These are phyloP conservation scores for Whalleya microplaca DNA, from an alignment of 2,329 filamentous ascomycete genomes.

Conservation along the genomic window DNA sequence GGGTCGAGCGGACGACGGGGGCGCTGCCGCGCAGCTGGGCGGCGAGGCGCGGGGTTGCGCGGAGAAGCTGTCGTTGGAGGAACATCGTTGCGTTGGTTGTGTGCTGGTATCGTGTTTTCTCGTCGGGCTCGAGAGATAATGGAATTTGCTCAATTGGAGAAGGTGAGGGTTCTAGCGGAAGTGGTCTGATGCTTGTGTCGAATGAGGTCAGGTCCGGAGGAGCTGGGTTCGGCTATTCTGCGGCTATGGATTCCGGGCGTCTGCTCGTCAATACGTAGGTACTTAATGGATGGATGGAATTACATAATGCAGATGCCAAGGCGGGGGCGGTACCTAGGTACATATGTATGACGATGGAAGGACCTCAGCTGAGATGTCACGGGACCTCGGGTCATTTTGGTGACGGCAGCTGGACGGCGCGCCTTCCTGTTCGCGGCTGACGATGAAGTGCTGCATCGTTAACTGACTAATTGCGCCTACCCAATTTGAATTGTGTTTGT, in stretches of 20 bases:
- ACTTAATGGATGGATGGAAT: no score
- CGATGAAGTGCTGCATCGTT: not conserved
- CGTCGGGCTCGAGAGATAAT: slow-evolving; percentile 13
- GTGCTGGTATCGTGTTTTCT: slow-evolving; percentile 3
- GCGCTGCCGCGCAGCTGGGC: slow-evolving; percentile 59
- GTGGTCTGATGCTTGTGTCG: slow-evolving; percentile 25
- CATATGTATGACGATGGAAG: no score
- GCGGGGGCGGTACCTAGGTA: no score
- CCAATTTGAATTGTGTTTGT: not conserved
- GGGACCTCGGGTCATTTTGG: slow-evolving; percentile 36
- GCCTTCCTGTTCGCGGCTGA: slow-evolving; percentile 11
- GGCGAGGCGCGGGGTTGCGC: slow-evolving; percentile 64
- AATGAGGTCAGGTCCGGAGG: slow-evolving; percentile 33
- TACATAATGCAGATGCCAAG: slow-evolving; percentile 15
- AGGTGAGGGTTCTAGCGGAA: slow-evolving; percentile 20
- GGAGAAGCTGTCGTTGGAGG: slow-evolving; percentile 63
- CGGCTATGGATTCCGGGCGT: slow-evolving; percentile 29
- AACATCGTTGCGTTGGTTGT: slow-evolving; percentile 53
- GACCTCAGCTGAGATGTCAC: slow-evolving; percentile 27
- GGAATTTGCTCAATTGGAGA: slow-evolving; percentile 55
- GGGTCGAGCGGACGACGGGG: slow-evolving; percentile 55
- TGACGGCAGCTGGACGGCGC: slow-evolving; percentile 26
- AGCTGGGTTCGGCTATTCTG: slow-evolving; percentile 32
- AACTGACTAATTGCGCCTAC: not conserved
- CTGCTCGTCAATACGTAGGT: not conserved